Evolutionary conservation across 805 yeast species (phyloP).

Genomic region (Saturnispora ahearnii): DNA sequence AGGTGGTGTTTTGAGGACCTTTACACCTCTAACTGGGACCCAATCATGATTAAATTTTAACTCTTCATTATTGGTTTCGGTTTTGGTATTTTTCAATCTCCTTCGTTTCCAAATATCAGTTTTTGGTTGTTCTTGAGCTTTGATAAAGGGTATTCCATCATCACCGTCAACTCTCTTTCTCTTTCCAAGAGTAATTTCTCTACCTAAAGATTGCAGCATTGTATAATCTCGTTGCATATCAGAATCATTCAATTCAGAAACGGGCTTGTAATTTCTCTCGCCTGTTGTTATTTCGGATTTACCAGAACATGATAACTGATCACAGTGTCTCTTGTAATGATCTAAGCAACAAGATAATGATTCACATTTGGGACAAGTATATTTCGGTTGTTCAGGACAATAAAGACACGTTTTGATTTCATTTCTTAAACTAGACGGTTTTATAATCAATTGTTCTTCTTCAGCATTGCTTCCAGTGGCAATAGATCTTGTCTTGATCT

Average conservation of each 20-base stretch:
- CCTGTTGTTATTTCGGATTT: constrained; percentile 33
- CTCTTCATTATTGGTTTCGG: not conserved
- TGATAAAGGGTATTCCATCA: constrained; percentile 5
- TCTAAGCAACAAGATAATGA: constrained; percentile 56
- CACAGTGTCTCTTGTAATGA: constrained; percentile 68
- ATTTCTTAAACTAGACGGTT: not conserved
- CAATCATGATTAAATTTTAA: constrained; percentile 6
- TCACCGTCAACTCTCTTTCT: constrained; percentile 25
- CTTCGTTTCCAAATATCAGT: constrained; percentile 45
- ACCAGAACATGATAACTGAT: constrained; percentile 57
- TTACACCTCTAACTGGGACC: constrained; percentile 45
- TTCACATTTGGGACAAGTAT: constrained; percentile 75
- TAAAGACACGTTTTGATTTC: not conserved
- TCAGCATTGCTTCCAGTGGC: not conserved
- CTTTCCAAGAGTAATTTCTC: constrained; percentile 53
- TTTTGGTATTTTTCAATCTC: constrained; percentile 33
- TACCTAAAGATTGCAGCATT: constrained; percentile 51
- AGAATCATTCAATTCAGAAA: constrained; percentile 34
- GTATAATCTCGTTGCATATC: constrained; percentile 79
- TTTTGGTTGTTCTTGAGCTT: constrained; percentile 32
- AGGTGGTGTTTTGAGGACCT: constrained; percentile 50
- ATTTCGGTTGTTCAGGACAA: constrained; percentile 44
- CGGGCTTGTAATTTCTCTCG: constrained; percentile 41
- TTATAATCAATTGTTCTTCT: not conserved
- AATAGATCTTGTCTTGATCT: not conserved